Conservation (phyloP, 140 eudicot species). For the Ambrosia hybrid region DNA sequence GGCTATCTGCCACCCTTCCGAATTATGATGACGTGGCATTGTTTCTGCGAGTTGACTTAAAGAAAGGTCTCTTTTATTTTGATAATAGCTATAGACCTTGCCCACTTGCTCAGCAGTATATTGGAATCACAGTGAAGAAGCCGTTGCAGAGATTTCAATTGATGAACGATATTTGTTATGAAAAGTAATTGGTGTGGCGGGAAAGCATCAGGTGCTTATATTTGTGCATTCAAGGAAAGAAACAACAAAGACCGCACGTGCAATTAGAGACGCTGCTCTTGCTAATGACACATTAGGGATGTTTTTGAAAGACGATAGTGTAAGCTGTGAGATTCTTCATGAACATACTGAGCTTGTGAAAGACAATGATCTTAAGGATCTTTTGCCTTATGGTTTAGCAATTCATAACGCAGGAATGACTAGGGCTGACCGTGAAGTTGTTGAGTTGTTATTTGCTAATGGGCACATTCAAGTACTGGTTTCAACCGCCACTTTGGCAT, state of each 20-base stretch:
- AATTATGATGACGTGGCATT: conserved; percentile 74
- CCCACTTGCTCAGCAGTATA: conserved; percentile 88
- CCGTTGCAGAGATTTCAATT: conserved; percentile 90
- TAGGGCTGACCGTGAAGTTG: conserved; percentile 73
- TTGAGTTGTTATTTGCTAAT: conserved; percentile 70
- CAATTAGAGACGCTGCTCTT: conserved; percentile 81
- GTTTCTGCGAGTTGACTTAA: conserved; percentile 66
- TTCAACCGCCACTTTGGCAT: conserved; percentile 93
- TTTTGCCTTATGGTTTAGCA: conserved; percentile 86
- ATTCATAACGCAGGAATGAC: conserved; percentile 90
- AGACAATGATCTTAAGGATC: conserved; percentile 78
- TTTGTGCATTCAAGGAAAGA: conserved; percentile 94
- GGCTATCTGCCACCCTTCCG: conserved; percentile 86
- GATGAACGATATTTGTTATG: conserved; percentile 89
- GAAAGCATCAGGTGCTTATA: conserved; percentile 84
- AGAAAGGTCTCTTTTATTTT: conserved; percentile 80
- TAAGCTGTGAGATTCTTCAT: conserved; percentile 77
- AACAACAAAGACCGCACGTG: conserved; percentile 80
- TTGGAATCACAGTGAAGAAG: conserved; percentile 85
- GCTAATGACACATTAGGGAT: conserved; percentile 73
- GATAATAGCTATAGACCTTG: conserved; percentile 93
- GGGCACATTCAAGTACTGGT: conserved; percentile 87
- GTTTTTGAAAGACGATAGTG: conserved; percentile 83
- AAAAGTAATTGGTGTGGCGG: conserved; percentile 70
- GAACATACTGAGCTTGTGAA: conserved; percentile 68